A percentile compares a stretch with the other conserved stretches of the same genome.
Evolutionary conservation across 495 filamentous ascomycete species (phyloP).

Genomic region (Hypoxylon intermedium): DNA sequence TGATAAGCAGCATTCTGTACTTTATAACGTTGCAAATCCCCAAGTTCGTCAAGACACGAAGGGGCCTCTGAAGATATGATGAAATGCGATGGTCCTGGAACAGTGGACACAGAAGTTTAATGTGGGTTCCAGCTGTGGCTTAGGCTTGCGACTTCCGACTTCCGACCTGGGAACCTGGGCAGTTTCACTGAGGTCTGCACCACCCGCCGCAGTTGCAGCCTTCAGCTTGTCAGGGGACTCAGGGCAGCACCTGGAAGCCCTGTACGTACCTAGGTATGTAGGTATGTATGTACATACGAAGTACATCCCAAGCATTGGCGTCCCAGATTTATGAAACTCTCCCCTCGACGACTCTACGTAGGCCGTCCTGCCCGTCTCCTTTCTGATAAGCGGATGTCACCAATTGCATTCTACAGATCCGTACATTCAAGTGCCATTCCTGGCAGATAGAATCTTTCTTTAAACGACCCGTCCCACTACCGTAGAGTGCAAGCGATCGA

Average conservation of each 20-base stretch:
- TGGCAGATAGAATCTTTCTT: background rate
- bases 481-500: constrained; percentile 13
- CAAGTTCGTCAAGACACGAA: too few relatives aligned
- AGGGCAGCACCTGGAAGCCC: too few relatives aligned
- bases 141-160: too few relatives aligned
- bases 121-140: too few relatives aligned
- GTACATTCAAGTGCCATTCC: background rate
- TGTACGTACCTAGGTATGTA: too few relatives aligned
- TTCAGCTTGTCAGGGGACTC: background rate
- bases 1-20: background rate
- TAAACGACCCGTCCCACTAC: background rate
- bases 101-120: too few relatives aligned
- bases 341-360: constrained; percentile 17
- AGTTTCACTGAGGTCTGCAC: background rate
- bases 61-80: too few relatives aligned
- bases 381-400: constrained; percentile 13
- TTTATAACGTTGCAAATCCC: too few relatives aligned
- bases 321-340: constrained; percentile 29
- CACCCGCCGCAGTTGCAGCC: background rate
- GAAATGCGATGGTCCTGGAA: too few relatives aligned
- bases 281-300: too few relatives aligned
- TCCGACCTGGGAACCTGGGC: too few relatives aligned
- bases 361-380: constrained; percentile 1
- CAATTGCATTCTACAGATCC: constrained; percentile 18
- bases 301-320: constrained; percentile 17